Evolutionary conservation across 106 monocot genomes (phyloP).

Genomic region (Gastrodia elata): DNA sequence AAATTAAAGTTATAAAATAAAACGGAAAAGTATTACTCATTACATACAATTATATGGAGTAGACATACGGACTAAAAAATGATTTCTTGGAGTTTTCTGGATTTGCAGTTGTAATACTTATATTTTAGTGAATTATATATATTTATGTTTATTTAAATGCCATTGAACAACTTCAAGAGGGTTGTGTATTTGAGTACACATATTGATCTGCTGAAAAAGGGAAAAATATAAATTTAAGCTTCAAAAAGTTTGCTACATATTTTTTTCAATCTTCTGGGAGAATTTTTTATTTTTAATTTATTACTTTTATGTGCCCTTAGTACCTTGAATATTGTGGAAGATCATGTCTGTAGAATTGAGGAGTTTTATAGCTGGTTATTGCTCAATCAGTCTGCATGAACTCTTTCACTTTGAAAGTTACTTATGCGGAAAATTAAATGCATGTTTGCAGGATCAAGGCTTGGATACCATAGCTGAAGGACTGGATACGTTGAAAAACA

Average conservation of each 20-base stretch:
- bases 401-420: background rate
- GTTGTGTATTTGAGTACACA: background rate
- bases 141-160: background rate
- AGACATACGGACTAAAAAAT: background rate
- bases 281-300: background rate
- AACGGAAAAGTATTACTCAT: background rate
- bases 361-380: background rate
- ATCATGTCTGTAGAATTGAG: background rate
- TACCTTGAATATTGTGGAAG: background rate
- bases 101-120: background rate
- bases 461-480: slow-evolving; percentile 92
- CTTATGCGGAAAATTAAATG: background rate
- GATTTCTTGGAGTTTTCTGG: background rate
- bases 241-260: background rate
- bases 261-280: background rate
- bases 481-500: slow-evolving; percentile 84
- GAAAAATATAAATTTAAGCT: background rate
- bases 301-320: background rate
- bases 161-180: background rate
- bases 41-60: background rate
- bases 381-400: background rate
- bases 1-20: background rate
- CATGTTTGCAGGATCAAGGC: slow-evolving; percentile 81
- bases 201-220: background rate
- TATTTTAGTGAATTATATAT: background rate